Conservation (phyloP, 805 yeast genomes). For the Candida verbasci region DNA sequence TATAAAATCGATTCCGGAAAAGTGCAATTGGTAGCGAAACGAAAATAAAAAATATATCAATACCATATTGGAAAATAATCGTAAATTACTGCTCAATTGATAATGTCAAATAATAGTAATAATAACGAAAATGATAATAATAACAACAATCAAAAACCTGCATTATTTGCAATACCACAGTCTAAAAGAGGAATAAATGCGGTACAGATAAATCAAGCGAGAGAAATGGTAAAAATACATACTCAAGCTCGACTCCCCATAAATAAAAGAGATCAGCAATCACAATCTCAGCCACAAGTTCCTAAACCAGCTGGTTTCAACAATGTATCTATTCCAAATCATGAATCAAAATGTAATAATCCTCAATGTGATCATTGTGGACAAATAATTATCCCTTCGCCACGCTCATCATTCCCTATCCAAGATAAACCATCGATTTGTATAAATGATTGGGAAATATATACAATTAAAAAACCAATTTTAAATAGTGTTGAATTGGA, state of each 20-base stretch:
- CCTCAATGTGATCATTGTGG: constrained; percentile 65
- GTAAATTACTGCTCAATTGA: too few relatives aligned
- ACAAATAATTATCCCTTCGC: constrained; percentile 72
- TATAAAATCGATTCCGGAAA: too few relatives aligned
- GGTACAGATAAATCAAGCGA: constrained; percentile 54
- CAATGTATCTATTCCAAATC: constrained; percentile 35
- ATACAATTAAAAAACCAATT: constrained; percentile 72
- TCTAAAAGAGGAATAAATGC: constrained; percentile 43
- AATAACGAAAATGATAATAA: too few relatives aligned
- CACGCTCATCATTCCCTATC: constrained; percentile 59
- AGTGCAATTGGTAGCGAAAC: too few relatives aligned
- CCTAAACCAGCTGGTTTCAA: neutral
- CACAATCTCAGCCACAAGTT: neutral
- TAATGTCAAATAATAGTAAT: too few relatives aligned
- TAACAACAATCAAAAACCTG: too few relatives aligned
- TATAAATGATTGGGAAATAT: constrained; percentile 71
- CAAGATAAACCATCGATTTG: constrained; percentile 66
- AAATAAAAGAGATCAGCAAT: neutral
- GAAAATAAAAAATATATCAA: too few relatives aligned
- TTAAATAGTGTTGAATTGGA: constrained; percentile 72
- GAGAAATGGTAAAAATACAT: constrained; percentile 55
- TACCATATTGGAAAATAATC: too few relatives aligned
- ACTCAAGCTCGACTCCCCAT: constrained; percentile 37
- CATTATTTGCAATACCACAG: constrained; percentile 7
- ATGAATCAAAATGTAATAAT: constrained; percentile 31